phyloP scores from a whole-genome alignment of 1,139 yeast genomes.

The Zygosaccharomyces sapae region DNA sequence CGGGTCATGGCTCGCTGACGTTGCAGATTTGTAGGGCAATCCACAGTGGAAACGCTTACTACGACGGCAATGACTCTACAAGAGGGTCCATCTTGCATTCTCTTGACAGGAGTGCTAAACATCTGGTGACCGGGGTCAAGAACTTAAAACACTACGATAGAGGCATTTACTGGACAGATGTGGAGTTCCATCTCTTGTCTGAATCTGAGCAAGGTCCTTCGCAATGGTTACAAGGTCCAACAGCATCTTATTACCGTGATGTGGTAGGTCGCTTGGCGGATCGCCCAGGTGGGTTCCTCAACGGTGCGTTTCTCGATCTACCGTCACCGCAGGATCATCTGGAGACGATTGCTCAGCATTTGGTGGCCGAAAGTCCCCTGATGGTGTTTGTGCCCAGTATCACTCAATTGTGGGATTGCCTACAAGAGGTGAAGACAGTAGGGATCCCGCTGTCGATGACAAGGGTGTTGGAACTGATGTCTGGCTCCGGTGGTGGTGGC shows the following conservation, averaged over 20 bases:
- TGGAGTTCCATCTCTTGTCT: conserved; percentile 40
- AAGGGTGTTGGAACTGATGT: conserved; percentile 40
- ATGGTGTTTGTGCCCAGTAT: conserved; percentile 46
- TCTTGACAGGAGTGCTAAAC: conserved; percentile 39
- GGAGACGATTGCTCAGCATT: conserved; percentile 31
- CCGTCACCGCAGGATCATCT: conserved; percentile 41
- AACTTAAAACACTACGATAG: conserved; percentile 32
- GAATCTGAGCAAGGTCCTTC: conserved; percentile 37
- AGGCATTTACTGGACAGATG: conserved; percentile 43
- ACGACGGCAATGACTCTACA: conserved; percentile 25
- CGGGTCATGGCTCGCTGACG: conserved; percentile 50
- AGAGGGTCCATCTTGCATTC: conserved; percentile 46
- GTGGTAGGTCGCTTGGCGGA: conserved; percentile 12
- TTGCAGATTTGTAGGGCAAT: conserved; percentile 42
- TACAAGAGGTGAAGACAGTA: conserved; percentile 31
- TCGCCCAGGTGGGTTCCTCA: conserved; percentile 32
- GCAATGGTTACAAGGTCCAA: conserved; percentile 37
- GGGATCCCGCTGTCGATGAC: conserved; percentile 37
- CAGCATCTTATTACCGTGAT: conserved; percentile 22
- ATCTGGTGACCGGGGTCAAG: conserved; percentile 40
- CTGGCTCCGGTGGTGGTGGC: conserved; percentile 45
- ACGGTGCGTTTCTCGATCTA: conserved; percentile 45
- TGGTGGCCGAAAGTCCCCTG: conserved; percentile 39
- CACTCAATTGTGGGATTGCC: conserved; percentile 42
- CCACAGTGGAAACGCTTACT: conserved; percentile 43